Base-by-base conservation (phyloP, 2,329 filamentous ascomycete species). In the Alternaria solani region DNA sequence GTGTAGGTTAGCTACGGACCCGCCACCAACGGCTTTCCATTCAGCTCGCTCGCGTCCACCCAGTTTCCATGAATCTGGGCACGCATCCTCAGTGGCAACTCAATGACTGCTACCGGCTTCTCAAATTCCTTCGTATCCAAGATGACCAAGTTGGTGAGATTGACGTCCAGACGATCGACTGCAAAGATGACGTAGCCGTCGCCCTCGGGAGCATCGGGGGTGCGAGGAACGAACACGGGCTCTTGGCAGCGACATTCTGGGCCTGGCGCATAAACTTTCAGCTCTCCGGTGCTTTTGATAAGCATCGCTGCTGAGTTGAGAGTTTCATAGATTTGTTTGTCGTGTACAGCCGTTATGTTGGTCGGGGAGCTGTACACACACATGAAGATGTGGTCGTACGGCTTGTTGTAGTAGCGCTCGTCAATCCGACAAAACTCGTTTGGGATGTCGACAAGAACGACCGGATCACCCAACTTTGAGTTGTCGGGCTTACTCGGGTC, bases 101-200 rank as follows among this genome's bases (percentile, higher is more conserved):
- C 67, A 5, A 78, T 67, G 6, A 81, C 63, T 0, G 80, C 79
- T 0, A 78, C 55, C 1, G 79, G 75, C 42, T 65, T 73, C 28
- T 69, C 68, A 43, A 81, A 80, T 0, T 76, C 64, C 16, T 16
- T 16, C 42, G 51, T 80, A 47, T 81, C 78, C 34, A 82, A 59
- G 1, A 82, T 64, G 2, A 77, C 69, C 12, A 79, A 44, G 34
- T 78, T 74, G 18, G 67, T 73, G 23, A 71, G 62, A 39, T 75
- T 73, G 3, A 43, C 49, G 1, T 39, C 51, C 14, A 49, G 42
- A 2, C 64, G 77, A 62, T 83, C 83, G 39, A 82, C 71, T 51
- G 83, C 75, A n/a, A 80, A 78, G 41, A 81, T 74, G 30, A 83
- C 67, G 57, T 82, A 84, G 1, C 83, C 83, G 63, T 85, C 81